These are phyloP conservation scores for Elongisporangium prolatum DNA, from an alignment of 352 stramenopile genomes.

Conservation along the genomic window DNA sequence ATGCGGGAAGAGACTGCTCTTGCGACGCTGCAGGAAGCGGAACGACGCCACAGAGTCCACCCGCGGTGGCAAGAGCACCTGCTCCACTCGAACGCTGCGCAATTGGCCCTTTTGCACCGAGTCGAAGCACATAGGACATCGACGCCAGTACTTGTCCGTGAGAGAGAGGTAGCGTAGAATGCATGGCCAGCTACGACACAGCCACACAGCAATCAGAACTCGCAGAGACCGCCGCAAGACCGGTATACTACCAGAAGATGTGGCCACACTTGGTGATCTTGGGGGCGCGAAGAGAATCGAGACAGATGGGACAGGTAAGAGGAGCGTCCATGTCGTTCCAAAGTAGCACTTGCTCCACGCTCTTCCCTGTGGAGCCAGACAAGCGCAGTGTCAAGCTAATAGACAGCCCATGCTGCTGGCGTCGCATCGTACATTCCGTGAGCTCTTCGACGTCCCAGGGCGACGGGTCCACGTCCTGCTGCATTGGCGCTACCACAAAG, in stretches of 20 bases:
- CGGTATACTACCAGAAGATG: constrained; percentile 60
- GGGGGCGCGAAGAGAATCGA: constrained; percentile 68
- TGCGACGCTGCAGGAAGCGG: constrained; percentile 68
- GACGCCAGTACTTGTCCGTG: constrained; percentile 85
- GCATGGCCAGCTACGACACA: constrained; percentile 58
- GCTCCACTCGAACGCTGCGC: constrained; percentile 62
- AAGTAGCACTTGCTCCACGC: constrained; percentile 78
- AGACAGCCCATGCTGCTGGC: neutral
- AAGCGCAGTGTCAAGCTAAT: neutral
- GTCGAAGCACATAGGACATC: constrained; percentile 86
- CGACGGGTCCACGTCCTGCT: constrained; percentile 32
- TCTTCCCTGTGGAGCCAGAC: constrained; percentile 51
- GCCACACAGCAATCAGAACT: constrained; percentile 1
- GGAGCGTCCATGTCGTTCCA: constrained; percentile 60
- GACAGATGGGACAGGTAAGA: constrained; percentile 74
- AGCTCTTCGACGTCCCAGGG: constrained; percentile 75
- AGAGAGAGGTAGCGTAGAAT: constrained; percentile 81
- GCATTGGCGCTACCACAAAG: constrained; percentile 69
- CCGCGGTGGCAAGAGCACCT: constrained; percentile 48
- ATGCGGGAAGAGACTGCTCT: constrained; percentile 67
- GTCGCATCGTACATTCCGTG: constrained; percentile 60
- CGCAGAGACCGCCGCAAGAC: neutral
- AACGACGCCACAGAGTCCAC: constrained; percentile 55
- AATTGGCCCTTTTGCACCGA: constrained; percentile 79
- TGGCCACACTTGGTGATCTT: constrained; percentile 87